Percentiles rank a stretch among this genome's conserved stretches.
Conservation (phyloP, 2,329 filamentous ascomycete species). For the Monilinia fructigena region DNA sequence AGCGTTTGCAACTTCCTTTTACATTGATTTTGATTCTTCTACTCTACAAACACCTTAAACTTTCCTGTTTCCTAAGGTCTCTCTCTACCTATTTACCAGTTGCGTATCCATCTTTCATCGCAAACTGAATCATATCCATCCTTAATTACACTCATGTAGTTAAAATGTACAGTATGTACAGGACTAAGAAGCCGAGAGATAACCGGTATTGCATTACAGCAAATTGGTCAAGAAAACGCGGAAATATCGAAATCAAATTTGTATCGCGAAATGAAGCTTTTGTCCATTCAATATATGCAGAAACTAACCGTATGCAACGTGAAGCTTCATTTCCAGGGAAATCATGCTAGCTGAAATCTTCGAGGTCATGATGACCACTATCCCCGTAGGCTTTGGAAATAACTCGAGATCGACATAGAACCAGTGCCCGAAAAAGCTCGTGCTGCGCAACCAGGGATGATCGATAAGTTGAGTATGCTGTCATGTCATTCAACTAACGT, state of each 20-base stretch:
- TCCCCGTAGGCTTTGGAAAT: neutral
- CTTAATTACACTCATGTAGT: neutral
- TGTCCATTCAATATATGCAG: slow-evolving; percentile 3
- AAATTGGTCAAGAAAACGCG: neutral
- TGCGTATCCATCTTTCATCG: neutral
- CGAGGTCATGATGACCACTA: neutral
- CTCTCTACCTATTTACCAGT: neutral
- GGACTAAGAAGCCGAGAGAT: neutral
- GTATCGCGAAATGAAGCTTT: neutral
- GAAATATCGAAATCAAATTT: neutral
- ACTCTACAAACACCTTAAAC: too few relatives aligned
- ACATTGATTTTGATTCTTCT: neutral
- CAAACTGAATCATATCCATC: neutral
- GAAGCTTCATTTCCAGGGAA: neutral
- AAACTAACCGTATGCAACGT: neutral
- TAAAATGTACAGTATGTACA: neutral
- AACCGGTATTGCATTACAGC: neutral
- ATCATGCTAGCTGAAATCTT: neutral
- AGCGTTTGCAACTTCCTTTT: neutral
- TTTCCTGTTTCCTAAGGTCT: neutral
- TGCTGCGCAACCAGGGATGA: neutral
- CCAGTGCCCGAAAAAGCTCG: neutral
- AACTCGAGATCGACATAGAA: neutral
- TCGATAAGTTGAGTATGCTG: neutral
- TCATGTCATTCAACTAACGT: neutral